Evolutionary conservation across 78 protist species (phyloP).

Genomic region (Tieghemostelium lacteum): DNA sequence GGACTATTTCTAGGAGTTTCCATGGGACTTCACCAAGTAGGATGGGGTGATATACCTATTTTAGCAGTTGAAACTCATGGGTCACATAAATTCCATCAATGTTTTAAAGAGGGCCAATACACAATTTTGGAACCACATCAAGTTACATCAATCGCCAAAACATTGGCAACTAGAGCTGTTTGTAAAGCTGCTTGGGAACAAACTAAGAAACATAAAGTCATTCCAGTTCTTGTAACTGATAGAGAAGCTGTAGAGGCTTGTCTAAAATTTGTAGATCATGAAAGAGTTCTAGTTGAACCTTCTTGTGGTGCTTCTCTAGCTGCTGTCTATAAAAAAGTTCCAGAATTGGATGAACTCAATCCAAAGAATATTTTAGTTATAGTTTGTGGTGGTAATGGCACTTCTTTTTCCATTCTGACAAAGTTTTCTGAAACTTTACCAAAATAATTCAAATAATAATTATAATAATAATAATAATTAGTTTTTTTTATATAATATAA

Average conservation of each 20-base stretch:
- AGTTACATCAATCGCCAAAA: slow-evolving; percentile 7
- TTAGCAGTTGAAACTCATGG: slow-evolving; percentile 79
- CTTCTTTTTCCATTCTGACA: slow-evolving; percentile 15
- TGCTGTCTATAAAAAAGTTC: slow-evolving; percentile 1
- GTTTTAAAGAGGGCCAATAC: slow-evolving; percentile 2
- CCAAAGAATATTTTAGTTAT: slow-evolving; percentile 56
- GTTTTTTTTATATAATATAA: no score
- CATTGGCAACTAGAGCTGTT: slow-evolving; percentile 64
- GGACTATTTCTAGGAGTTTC: slow-evolving; percentile 73
- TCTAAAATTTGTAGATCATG: slow-evolving; percentile 55
- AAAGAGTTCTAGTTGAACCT: slow-evolving; percentile 79
- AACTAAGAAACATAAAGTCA: slow-evolving; percentile 5
- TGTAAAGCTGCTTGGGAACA: slow-evolving; percentile 46
- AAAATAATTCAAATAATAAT: no score
- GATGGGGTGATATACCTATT: slow-evolving; percentile 75
- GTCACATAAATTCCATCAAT: slow-evolving; percentile 44
- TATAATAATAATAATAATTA: no score
- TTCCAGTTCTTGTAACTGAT: slow-evolving; percentile 51
- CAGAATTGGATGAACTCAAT: slow-evolving; percentile 20
- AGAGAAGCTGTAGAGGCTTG: slow-evolving; percentile 80
- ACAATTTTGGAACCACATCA: not conserved
- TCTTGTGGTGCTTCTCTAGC: slow-evolving; percentile 83
- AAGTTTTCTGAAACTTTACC: not conserved
- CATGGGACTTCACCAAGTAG: slow-evolving; percentile 48
- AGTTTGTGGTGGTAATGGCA: slow-evolving; percentile 74